Conservation (phyloP, 306 rosid species). For the Prosopis cineraria region DNA sequence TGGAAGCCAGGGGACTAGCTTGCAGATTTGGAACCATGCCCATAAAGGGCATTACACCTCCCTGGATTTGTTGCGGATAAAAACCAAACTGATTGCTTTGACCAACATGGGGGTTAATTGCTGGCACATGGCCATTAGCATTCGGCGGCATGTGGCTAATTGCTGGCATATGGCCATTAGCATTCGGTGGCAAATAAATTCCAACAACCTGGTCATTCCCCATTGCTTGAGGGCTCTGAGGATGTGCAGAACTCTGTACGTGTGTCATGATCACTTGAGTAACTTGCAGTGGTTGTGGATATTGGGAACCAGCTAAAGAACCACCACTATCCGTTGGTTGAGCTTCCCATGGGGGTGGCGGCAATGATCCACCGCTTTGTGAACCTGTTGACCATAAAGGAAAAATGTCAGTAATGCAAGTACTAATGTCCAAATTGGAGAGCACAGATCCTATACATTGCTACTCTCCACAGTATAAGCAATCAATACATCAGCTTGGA, state of each 20-base stretch:
- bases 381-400: constrained; percentile 51
- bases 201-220: constrained; percentile 66
- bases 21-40: constrained; percentile 70
- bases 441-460: constrained; percentile 19
- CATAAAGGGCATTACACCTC: constrained; percentile 53
- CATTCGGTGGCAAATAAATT: constrained; percentile 73
- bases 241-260: constrained; percentile 48
- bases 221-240: constrained; percentile 64
- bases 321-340: constrained; percentile 61
- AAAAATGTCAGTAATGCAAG: constrained; percentile 21
- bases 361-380: constrained; percentile 67
- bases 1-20: constrained; percentile 49
- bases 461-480: constrained; percentile 26
- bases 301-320: constrained; percentile 62
- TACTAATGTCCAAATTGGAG: constrained; percentile 3
- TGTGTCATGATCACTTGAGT: constrained; percentile 62
- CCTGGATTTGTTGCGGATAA: constrained; percentile 50
- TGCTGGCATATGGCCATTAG: constrained; percentile 53
- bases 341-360: constrained; percentile 99
- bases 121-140: constrained; percentile 54
- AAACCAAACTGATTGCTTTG: constrained; percentile 65
- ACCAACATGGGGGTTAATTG: constrained; percentile 56
- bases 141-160: constrained; percentile 70
- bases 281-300: constrained; percentile 72
- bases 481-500: constrained; percentile 22